Percentiles rank a stretch among this genome's conserved stretches.
phyloP scores from a whole-genome alignment of 2,329 filamentous ascomycete species.

The Fusarium xyrophilum region DNA sequence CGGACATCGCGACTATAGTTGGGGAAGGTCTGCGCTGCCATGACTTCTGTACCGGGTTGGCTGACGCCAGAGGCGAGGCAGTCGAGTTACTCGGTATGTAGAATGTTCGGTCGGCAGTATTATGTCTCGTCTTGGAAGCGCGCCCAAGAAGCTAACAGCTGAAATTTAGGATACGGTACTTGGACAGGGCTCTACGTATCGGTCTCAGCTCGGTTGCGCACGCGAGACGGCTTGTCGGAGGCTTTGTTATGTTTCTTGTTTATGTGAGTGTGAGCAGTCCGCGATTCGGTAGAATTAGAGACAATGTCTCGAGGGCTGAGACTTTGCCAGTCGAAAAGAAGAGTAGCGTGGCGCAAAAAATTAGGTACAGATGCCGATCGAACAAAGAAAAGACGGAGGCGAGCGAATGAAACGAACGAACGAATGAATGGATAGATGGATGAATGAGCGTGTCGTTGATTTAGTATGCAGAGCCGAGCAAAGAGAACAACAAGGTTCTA shows the following conservation, averaged over 20 bases:
- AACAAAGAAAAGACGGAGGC: slow-evolving; percentile 25
- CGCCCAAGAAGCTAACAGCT: slow-evolving; percentile 7
- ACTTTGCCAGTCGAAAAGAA: slow-evolving; percentile 25
- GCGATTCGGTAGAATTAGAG: slow-evolving; percentile 30
- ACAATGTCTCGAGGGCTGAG: slow-evolving; percentile 20
- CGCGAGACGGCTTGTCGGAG: slow-evolving; percentile 19
- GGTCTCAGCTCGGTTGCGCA: slow-evolving; percentile 26
- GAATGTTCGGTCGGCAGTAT: neutral
- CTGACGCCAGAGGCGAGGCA: neutral
- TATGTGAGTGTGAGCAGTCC: slow-evolving; percentile 14
- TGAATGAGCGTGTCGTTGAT: slow-evolving; percentile 13
- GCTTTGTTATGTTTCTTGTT: slow-evolving; percentile 18
- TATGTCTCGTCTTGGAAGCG: slow-evolving; percentile 11
- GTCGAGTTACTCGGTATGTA: neutral
- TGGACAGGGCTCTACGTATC: slow-evolving; percentile 6
- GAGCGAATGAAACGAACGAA: slow-evolving; percentile 24
- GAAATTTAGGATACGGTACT: slow-evolving; percentile 23
- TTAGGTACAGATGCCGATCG: slow-evolving; percentile 21
- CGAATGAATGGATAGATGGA: slow-evolving; percentile 7
- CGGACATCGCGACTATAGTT: slow-evolving; percentile 41
- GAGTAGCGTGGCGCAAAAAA: slow-evolving; percentile 35
- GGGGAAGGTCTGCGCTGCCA: slow-evolving; percentile 44
- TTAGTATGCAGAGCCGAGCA: slow-evolving; percentile 2
- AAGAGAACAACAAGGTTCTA: slow-evolving; percentile 18
- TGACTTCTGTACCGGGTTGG: slow-evolving; percentile 18